A percentile compares a stretch with the other conserved stretches of the same genome.
These are phyloP conservation scores for Monosporozyma siamensis DNA, from an alignment of 805 yeast species.

Conservation along the genomic window DNA sequence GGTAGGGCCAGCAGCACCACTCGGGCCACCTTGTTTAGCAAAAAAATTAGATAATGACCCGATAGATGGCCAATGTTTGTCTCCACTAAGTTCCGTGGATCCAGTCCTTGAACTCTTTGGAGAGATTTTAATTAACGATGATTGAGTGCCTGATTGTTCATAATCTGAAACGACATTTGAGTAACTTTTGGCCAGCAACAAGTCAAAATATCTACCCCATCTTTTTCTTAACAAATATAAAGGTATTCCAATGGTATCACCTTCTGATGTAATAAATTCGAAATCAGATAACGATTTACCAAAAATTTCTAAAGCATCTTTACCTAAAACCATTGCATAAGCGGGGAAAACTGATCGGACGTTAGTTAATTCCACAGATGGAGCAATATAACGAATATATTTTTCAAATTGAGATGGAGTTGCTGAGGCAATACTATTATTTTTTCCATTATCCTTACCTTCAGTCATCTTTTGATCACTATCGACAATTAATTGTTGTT, in stretches of 20 bases:
- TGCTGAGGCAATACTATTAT: constrained; percentile 3
- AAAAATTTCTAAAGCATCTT: constrained; percentile 60
- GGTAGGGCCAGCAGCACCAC: neutral
- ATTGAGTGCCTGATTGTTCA: constrained; percentile 4
- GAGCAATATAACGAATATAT: constrained; percentile 68
- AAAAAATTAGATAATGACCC: constrained; percentile 3
- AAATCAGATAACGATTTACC: constrained; percentile 60
- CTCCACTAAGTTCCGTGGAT: constrained; percentile 4
- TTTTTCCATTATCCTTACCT: neutral
- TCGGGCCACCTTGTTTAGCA: neutral
- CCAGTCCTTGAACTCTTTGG: constrained; percentile 5
- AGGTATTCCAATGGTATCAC: constrained; percentile 56
- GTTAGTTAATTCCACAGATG: constrained; percentile 53
- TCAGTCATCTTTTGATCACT: neutral
- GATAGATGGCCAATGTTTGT: constrained; percentile 11
- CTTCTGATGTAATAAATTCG: constrained; percentile 60
- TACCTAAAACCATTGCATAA: constrained; percentile 67
- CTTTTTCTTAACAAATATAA: constrained; percentile 52
- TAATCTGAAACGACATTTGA: constrained; percentile 39
- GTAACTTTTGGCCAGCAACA: constrained; percentile 52
- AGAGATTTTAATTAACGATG: constrained; percentile 4
- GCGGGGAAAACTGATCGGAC: constrained; percentile 57
- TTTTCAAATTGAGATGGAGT: constrained; percentile 46
- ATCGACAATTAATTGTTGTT: constrained; percentile 5
- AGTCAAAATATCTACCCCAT: constrained; percentile 69